A percentile compares a stretch with the other conserved stretches of the same genome.
Conservation (phyloP, 805 yeast genomes). For the Candida nitratophila region DNA sequence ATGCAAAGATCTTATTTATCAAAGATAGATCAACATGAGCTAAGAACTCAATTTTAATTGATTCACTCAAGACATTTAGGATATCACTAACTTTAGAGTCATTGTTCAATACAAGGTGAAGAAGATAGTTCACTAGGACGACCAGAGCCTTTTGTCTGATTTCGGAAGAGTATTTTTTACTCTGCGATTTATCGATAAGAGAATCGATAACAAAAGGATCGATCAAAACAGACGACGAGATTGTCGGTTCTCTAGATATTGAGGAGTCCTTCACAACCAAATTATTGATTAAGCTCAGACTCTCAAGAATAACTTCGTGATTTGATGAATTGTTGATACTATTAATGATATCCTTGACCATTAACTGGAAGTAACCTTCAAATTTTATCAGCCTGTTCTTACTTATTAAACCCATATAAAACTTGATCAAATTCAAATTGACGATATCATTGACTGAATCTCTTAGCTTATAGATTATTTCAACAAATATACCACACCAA, state of each 20-base stretch:
- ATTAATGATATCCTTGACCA: constrained; percentile 13
- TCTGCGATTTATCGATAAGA: constrained; percentile 16
- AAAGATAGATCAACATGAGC: constrained; percentile 16
- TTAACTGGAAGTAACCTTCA: constrained; percentile 3
- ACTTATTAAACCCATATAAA: constrained; percentile 28
- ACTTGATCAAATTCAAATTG: constrained; percentile 27
- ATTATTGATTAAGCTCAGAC: constrained; percentile 14
- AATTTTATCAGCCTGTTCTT: constrained; percentile 23
- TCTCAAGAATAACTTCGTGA: constrained; percentile 26
- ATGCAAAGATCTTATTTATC: constrained; percentile 10
- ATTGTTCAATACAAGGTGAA: constrained; percentile 8
- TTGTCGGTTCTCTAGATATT: constrained; percentile 1
- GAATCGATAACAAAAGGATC: constrained; percentile 2
- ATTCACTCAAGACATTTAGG: constrained; percentile 14
- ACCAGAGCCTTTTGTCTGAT: constrained; percentile 22
- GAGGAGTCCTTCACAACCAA: constrained; percentile 11
- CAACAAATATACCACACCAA: constrained; percentile 13
- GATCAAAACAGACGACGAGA: constrained; percentile 1
- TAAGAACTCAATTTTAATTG: constrained; percentile 22
- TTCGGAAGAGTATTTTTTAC: constrained; percentile 26
- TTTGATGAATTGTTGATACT: constrained; percentile 17
- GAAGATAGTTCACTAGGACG: constrained; percentile 12
- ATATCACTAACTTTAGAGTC: constrained; percentile 1
- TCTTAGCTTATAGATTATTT: constrained; percentile 11
- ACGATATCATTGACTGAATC: constrained; percentile 16